phyloP scores from a whole-genome alignment of 129 eudicot genomes.

The Flaveria ramosissima region DNA sequence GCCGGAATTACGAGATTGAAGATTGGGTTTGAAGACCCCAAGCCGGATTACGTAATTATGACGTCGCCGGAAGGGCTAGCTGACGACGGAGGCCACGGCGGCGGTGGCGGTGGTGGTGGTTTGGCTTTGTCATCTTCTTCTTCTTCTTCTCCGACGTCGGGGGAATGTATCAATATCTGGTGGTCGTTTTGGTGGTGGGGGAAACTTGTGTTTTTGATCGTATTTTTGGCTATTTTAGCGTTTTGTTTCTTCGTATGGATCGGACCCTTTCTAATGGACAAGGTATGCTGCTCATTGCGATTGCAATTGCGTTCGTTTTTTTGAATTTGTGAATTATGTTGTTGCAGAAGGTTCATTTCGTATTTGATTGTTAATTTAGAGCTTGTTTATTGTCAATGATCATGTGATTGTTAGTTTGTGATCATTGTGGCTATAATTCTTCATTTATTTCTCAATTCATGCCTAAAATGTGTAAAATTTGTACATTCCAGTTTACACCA shows the following conservation, averaged over 20 bases:
- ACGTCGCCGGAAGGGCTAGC: conserved; percentile 34
- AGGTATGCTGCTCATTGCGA: conserved; percentile 32
- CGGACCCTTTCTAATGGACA: conserved; percentile 75
- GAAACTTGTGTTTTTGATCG: conserved; percentile 54
- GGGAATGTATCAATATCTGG: conserved; percentile 32
- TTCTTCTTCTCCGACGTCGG: conserved; percentile 12
- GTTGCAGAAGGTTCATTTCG: neutral
- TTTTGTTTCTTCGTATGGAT: conserved; percentile 76
- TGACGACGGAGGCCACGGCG: neutral
- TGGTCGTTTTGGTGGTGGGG: conserved; percentile 89
- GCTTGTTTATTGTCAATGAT: too few relatives aligned
- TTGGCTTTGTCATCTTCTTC: too few relatives aligned
- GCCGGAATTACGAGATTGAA: conserved; percentile 29
- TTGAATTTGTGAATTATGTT: neutral
- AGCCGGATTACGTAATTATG: conserved; percentile 55
- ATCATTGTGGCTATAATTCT: too few relatives aligned
- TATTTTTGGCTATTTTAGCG: conserved; percentile 53
- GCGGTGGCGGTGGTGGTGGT: too few relatives aligned
- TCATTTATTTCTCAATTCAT: too few relatives aligned
- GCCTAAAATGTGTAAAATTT: too few relatives aligned
- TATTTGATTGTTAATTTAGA: too few relatives aligned
- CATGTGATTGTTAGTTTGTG: too few relatives aligned
- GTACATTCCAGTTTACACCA: too few relatives aligned
- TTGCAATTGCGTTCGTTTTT: too few relatives aligned
- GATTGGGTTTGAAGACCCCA: conserved; percentile 42